Conservation (phyloP, 306 rosid species). For the Glycine latifolia region DNA sequence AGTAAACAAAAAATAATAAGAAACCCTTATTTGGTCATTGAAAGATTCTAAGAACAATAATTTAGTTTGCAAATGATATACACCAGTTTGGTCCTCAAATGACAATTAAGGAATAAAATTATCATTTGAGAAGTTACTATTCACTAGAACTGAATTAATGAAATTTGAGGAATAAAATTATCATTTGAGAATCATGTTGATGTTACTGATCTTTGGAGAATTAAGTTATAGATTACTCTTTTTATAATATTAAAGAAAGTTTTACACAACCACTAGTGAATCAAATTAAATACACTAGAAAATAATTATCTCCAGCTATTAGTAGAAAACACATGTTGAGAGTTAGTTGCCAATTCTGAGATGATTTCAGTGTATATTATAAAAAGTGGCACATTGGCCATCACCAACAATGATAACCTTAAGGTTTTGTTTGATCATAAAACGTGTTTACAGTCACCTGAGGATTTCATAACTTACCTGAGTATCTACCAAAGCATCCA, state of each 20-base stretch:
- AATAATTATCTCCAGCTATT: neutral
- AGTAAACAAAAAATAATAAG: neutral
- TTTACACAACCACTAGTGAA: neutral
- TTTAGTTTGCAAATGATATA: neutral
- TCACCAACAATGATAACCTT: slow-evolving; percentile 8
- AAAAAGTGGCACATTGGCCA: neutral
- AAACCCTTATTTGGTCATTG: neutral
- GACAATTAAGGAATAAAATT: neutral
- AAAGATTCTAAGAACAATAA: neutral
- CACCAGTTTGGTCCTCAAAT: neutral
- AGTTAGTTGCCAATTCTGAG: neutral
- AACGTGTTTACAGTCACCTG: neutral
- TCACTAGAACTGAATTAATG: neutral
- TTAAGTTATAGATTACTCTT: neutral
- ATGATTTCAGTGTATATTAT: neutral
- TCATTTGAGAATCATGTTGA: neutral
- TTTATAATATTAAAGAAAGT: neutral
- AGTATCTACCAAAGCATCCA: slow-evolving; percentile 37
- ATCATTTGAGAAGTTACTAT: neutral
- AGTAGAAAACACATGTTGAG: neutral
- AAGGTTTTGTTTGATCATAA: slow-evolving; percentile 25
- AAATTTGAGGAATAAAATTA: neutral
- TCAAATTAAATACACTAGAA: neutral
- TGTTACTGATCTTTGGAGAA: slow-evolving; percentile 10
- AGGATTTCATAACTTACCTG: slow-evolving; percentile 53